Base-by-base conservation (phyloP, 129 eudicot genomes). In the Calendula officinalis region DNA sequence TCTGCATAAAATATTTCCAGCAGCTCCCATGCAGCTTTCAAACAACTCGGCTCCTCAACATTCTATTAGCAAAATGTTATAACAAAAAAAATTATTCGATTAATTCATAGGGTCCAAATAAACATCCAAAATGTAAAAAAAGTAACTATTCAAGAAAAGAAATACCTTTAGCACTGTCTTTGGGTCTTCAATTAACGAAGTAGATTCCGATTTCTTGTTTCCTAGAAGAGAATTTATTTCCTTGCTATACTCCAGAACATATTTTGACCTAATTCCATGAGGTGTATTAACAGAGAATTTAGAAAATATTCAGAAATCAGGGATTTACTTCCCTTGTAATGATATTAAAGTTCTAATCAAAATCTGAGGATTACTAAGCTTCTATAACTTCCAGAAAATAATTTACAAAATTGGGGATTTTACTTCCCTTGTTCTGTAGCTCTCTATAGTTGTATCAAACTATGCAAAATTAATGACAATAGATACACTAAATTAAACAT, bases 1-100 rank as follows among this genome's bases (percentile, higher is more conserved):
- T 94, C 87, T 15, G 92, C 99, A 74, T 88, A 94, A 57, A 94
- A 94, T 62, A 94, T 77, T 50, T 88, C 92, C 84, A 94, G 45
- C 64, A 94, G 84, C 83, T 85, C 97, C 99, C 99, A 94, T 17
- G 95, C 99, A 72, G 99, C 97, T 81, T 82, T 94, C 70, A 89
- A 63, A 64, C 68, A 48, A 52, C 80, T 83, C 76, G 95, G 92
- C 84, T 88, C 83, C 68, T 81, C 89, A 40, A 56, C 78, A 57
- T 64, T 79, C 97, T 94, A 73, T 47, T 30, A 33, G 45, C 62
- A 17, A 73, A 22, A 22, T 22, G 45, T 27, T 63, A 42, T 36
- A 30, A 68, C 48, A 55, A 2, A 70, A 11, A 8, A 30, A 50
- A 50, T 10, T 11, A 17, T 17, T 38, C 43, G 12, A 38, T 41